phyloP scores from a whole-genome alignment of 2,329 filamentous ascomycete genomes.

The Alternaria infectoria region DNA sequence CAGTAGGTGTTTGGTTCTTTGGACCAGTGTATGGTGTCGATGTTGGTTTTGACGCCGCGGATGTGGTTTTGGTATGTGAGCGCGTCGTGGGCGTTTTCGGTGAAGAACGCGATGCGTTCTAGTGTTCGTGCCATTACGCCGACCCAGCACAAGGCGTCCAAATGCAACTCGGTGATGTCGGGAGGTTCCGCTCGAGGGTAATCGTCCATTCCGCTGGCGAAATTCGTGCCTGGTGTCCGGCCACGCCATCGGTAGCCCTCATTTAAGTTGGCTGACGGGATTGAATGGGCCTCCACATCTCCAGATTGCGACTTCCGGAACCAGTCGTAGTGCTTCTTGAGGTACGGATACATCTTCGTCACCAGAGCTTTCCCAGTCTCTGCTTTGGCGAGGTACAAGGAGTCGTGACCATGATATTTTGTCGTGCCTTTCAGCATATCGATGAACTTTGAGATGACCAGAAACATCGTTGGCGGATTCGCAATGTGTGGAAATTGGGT shows the following conservation, averaged over 20 bases:
- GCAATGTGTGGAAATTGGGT: constrained; percentile 95
- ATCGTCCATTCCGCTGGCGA: constrained; percentile 91
- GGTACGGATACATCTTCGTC: constrained; percentile 78
- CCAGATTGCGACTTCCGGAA: constrained; percentile 89
- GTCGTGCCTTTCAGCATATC: constrained; percentile 53
- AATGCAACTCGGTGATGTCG: constrained; percentile 88
- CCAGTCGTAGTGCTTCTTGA: constrained; percentile 89
- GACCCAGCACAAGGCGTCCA: constrained; percentile 93
- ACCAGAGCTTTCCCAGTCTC: constrained; percentile 75
- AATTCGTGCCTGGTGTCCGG: constrained; percentile 77
- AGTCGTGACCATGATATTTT: constrained; percentile 61
- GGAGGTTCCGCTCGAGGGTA: constrained; percentile 91
- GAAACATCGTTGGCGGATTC: constrained; percentile 91
- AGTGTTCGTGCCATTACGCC: constrained; percentile 89
- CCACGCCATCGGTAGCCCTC: constrained; percentile 94
- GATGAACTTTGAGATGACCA: constrained; percentile 81
- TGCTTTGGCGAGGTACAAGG: constrained; percentile 63
- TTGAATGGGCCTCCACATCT: constrained; percentile 56
- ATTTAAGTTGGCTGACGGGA: constrained; percentile 53
- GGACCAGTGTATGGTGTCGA: constrained; percentile 93
- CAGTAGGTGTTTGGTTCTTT: constrained; percentile 80
- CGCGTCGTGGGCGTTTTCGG: constrained; percentile 76
- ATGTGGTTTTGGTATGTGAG: constrained; percentile 71
- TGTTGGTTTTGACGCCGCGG: constrained; percentile 77
- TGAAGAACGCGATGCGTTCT: constrained; percentile 72